Base-by-base conservation (phyloP, 164 flowering plant genomes). In the Macadamia tetraphylla region DNA sequence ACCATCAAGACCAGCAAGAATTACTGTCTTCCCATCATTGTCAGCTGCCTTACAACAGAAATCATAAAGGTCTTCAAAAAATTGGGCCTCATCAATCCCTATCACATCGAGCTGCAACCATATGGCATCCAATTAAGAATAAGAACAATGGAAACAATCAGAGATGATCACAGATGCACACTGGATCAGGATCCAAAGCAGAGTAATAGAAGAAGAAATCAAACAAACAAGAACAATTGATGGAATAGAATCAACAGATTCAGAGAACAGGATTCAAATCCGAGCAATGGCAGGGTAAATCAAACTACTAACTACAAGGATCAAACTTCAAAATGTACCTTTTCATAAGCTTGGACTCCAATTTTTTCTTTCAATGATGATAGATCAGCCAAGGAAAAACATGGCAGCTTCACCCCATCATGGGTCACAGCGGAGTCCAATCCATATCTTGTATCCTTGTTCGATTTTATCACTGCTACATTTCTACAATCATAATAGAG, bases 1-100 rank as follows among this genome's bases (percentile, higher is more conserved):
- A 42, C 98, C 98, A 78, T 94, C 98, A 5, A 94, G 85, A 60
- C 98, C 97, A 4, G 97, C 95, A 73, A 91, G 79, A 62, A 94
- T 75, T 23, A 94, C 80, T 63, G 74, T 88, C 80, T 92, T 94
- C n/a, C 97, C 92, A 82, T 94, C 97, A 64, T 69, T 60, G 69
- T 92, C 98, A 71, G 97, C 97, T 29, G 89, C 97, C 60, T 80
- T 73, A 67, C 79, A 81, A 79, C 98, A 94, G 73, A 94, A 94
- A 65, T 90, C 95, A 68, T 92, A 89, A 8, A 94, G 95, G 71
- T 94, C 97, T 49, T 75, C 94, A 49, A 94, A 92, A 70, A 94
- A 94, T 62, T 94, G 98, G 66, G 94, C 97, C 71, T 94, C 40
- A 35, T 35, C 40, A 35, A 35, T 35, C 40, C 40, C 40, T 35